Percentiles rank a stretch among this genome's conserved stretches.
Conservation (phyloP, 176 grass and related monocot species). For the Aegilops longissima region DNA sequence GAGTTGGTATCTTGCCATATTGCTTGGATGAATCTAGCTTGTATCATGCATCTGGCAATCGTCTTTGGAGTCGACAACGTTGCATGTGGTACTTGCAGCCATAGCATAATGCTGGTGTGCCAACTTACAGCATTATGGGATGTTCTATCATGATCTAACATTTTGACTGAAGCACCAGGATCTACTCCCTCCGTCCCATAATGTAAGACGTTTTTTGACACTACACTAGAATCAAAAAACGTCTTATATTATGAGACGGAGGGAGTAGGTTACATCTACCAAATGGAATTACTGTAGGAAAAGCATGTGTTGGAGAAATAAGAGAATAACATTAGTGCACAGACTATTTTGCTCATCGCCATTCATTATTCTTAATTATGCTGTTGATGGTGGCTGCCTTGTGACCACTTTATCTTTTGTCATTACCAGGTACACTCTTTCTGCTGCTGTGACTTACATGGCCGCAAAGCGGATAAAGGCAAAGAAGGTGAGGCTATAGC, state of each 20-base stretch:
- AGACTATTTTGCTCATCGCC: background rate
- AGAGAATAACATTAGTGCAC: background rate
- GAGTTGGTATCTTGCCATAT: background rate
- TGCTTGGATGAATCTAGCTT: background rate
- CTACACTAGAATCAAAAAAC: too few species aligned
- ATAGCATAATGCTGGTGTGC: background rate
- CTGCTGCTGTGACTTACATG: conserved; percentile 91
- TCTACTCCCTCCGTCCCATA: background rate
- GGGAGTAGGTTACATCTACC: background rate
- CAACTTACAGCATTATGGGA: background rate
- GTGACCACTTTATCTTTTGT: conserved; percentile 20
- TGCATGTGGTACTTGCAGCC: background rate
- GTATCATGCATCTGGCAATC: background rate
- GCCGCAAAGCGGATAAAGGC: conserved; percentile 65
- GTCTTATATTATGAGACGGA: too few species aligned
- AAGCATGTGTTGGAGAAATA: conserved; percentile 8
- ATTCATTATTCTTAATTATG: background rate
- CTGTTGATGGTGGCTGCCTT: background rate
- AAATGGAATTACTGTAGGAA: conserved; percentile 3
- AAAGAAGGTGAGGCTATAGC: conserved; percentile 65
- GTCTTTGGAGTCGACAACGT: background rate
- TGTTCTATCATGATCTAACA: background rate
- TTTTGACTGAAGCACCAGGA: background rate
- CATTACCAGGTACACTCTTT: conserved; percentile 84
- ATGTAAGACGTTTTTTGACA: too few species aligned